A percentile compares a stretch with the other conserved stretches of the same genome.
phyloP scores from a whole-genome alignment of 1,284 basidiomycete genomes.

The Athelia sp. region DNA sequence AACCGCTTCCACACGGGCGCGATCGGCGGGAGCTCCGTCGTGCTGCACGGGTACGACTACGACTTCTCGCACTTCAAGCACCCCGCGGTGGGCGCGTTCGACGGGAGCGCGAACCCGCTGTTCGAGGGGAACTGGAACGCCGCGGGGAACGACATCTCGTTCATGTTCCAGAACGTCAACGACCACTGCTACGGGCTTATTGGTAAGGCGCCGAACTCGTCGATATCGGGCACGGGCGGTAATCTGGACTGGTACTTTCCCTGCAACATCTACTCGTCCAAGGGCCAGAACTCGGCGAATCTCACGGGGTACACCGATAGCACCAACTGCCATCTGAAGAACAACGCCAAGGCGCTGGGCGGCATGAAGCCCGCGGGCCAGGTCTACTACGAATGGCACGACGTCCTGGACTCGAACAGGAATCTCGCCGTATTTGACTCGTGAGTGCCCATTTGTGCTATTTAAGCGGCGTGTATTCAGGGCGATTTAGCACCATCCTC shows the following conservation, averaged over 20 bases:
- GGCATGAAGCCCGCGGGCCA: conserved; percentile 64
- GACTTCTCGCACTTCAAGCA: conserved; percentile 87
- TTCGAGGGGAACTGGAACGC: conserved; percentile 74
- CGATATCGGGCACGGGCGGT: conserved; percentile 56
- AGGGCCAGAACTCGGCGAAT: conserved; percentile 62
- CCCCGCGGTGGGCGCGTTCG: conserved; percentile 66
- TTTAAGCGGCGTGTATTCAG: conserved; percentile 6
- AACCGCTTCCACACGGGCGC: conserved; percentile 77
- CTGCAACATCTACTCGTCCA: conserved; percentile 84
- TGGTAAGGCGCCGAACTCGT: conserved; percentile 62
- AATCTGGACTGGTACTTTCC: conserved; percentile 89
- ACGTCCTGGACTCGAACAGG: conserved; percentile 62
- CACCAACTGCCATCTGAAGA: conserved; percentile 72
- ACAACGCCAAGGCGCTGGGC: conserved; percentile 49
- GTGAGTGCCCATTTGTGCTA: conserved; percentile 40
- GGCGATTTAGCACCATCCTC: conserved; percentile 64
- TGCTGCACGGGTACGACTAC: conserved; percentile 93
- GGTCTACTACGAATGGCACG: conserved; percentile 92
- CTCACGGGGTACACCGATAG: conserved; percentile 58
- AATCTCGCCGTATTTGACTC: conserved; percentile 91
- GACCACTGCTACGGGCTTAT: conserved; percentile 78
- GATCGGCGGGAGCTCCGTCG: conserved; percentile 78
- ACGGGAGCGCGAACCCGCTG: conserved; percentile 80
- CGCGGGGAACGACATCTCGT: conserved; percentile 84
- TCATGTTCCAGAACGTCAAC: conserved; percentile 93